phyloP scores from a whole-genome alignment of 306 rosid species.

The Cicer pinnatifidum region DNA sequence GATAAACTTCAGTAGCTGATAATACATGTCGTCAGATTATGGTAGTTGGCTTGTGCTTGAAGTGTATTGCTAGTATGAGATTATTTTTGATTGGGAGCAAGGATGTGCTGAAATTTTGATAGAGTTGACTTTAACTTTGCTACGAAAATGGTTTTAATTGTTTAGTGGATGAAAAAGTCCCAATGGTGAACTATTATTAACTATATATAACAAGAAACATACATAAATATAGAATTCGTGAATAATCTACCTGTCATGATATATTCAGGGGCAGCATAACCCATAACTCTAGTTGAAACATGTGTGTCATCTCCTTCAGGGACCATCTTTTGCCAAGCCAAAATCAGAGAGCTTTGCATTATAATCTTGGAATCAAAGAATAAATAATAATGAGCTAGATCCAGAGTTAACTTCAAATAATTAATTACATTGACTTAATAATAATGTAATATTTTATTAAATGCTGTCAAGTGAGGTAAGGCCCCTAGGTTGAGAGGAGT shows the following conservation, averaged over 20 bases:
- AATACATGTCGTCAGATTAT: not conserved
- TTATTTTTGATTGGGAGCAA: too few species aligned
- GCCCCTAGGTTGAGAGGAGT: not conserved
- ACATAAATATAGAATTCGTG: not conserved
- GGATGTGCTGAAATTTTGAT: not conserved
- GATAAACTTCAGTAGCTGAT: not conserved
- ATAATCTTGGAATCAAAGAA: slow-evolving; percentile 57
- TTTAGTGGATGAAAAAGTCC: too few species aligned
- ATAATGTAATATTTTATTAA: too few species aligned
- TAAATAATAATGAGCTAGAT: not conserved
- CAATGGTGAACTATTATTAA: not conserved
- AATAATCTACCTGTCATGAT: slow-evolving; percentile 78
- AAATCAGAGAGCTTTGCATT: slow-evolving; percentile 91
- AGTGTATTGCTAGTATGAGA: too few species aligned
- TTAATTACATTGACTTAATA: too few species aligned
- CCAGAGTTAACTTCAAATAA: slow-evolving; percentile 11
- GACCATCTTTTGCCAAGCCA: slow-evolving; percentile 97
- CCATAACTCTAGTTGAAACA: slow-evolving; percentile 95
- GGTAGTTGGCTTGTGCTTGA: not conserved
- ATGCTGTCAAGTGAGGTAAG: not conserved
- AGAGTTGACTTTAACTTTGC: too few species aligned
- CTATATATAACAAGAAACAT: not conserved
- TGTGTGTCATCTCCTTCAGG: slow-evolving; percentile 96
- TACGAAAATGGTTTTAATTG: too few species aligned
- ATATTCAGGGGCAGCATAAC: slow-evolving; percentile 96